A percentile compares a stretch with the other conserved stretches of the same genome.
Evolutionary conservation across 441 rosid genomes (phyloP).

Genomic region (Gossypium trilobum): DNA sequence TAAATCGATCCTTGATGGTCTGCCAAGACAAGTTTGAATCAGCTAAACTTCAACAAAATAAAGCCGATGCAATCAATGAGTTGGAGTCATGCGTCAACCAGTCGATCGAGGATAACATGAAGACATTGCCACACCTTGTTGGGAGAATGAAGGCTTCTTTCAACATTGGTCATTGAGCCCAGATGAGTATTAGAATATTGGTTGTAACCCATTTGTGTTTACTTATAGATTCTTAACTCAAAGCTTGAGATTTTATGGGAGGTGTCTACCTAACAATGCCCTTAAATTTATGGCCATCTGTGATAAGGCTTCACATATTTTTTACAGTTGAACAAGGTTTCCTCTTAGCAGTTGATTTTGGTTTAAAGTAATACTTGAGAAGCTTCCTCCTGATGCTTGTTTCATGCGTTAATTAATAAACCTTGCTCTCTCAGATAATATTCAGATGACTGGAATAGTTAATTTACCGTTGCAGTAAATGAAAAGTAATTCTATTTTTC

Average conservation of each 20-base stretch:
- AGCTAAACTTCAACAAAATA: conserved; percentile 48
- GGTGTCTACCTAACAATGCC: background rate
- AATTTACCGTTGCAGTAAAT: background rate
- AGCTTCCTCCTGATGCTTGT: background rate
- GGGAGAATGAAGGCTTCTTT: conserved; percentile 46
- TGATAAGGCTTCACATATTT: background rate
- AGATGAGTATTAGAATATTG: conserved; percentile 1
- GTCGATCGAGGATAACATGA: conserved; percentile 51
- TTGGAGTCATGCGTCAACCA: conserved; percentile 67
- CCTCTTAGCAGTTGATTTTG: background rate
- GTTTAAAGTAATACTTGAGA: background rate
- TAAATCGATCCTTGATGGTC: conserved; percentile 70
- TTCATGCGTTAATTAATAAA: background rate
- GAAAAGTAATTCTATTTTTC: background rate
- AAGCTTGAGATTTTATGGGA: background rate
- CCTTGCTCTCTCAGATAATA: background rate
- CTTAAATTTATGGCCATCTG: background rate
- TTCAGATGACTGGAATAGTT: background rate
- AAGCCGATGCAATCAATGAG: conserved; percentile 31
- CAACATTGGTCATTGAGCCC: conserved; percentile 22
- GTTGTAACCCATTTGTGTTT: background rate
- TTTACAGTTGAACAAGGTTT: background rate
- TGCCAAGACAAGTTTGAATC: conserved; percentile 80
- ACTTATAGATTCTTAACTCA: background rate
- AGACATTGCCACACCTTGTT: conserved; percentile 53